Base-by-base conservation (phyloP, 495 filamentous ascomycete genomes). In the Penicillium lagena region DNA sequence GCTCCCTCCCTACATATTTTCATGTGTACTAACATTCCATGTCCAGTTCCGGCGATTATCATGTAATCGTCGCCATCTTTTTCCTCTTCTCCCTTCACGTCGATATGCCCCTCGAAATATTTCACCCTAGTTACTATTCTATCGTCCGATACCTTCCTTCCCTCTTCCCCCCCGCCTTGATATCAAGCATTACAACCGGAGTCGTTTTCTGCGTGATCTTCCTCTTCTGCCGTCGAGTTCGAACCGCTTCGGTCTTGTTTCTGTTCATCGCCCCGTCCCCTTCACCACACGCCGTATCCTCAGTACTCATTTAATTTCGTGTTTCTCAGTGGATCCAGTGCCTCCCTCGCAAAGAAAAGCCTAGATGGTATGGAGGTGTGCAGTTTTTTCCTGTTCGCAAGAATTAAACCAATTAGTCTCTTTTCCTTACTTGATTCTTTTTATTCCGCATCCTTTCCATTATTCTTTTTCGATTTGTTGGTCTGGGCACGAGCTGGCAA, bases 11-110 rank as follows among this genome's bases (percentile, higher is more conserved):
- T 10, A 12, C 11, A 15, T 33, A 15, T 9, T 6, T 4, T 39
- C n/a, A 28, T 11, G 17, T 11, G 28, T 41, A 12, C 54, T 59
- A 54, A 57, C 42, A 22, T 46, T 39, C 33, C 8, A 34, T n/a
- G 45, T 34, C 32, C 9, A 80, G 79, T 86, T 47, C 87, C 87
- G 40, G 85, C 87, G 32, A 90, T 90, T 55, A 90, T 90, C 64
- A 90, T 90, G 87, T 90, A 86, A 71, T 60, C 51, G 31, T 6
- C 22, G 22, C 22, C 0, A 3, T 22, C 22, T 22, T 36, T 40
- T 42, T 12, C 50, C 41, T 37, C 46, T 37, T 33, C 43, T 37
- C 36, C 38, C 39, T 52, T 66, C 55, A 63, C 54, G 60, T 64
- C 57, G 58, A 50, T 48, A 64, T 51, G 57, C 45, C 55, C 49